These are phyloP conservation scores for Vitis cinerea DNA, from an alignment of 164 flowering plant genomes.

Conservation along the genomic window DNA sequence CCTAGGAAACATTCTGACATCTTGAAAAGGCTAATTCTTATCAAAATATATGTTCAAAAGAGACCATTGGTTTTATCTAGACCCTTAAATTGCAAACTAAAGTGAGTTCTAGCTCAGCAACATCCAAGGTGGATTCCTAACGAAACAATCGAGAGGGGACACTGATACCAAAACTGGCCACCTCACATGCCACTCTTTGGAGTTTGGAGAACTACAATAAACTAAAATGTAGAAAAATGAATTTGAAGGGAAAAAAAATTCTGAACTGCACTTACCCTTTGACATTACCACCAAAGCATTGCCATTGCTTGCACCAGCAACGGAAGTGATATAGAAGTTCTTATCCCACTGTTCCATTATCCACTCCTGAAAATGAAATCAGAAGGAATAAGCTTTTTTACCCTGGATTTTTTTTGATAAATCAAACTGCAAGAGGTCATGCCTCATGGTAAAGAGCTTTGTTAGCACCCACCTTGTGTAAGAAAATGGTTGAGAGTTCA, in stretches of 20 bases:
- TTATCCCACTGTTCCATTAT: conserved; percentile 64
- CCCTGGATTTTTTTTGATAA: background rate
- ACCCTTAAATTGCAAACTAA: too few species aligned
- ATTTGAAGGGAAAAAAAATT: background rate
- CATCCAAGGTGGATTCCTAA: too few species aligned
- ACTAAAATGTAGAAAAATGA: background rate
- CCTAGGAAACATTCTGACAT: too few species aligned
- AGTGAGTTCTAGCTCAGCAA: too few species aligned
- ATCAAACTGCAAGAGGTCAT: background rate
- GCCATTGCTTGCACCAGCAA: conserved; percentile 57
- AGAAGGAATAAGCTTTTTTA: background rate
- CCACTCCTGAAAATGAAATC: conserved; percentile 42
- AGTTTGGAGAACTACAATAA: background rate
- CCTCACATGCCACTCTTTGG: background rate
- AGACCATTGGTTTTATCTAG: too few species aligned
- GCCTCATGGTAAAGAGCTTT: background rate
- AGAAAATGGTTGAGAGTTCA: conserved; percentile 41
- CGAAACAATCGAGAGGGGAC: too few species aligned
- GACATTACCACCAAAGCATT: conserved; percentile 63
- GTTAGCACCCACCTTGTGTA: conserved; percentile 40
- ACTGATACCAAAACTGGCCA: background rate
- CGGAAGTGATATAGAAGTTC: conserved; percentile 52
- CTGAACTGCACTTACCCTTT: conserved; percentile 33
- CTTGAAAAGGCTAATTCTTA: too few species aligned
- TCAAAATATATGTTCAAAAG: too few species aligned